phyloP scores from a whole-genome alignment of 139 green algal species.

The Closterium sp. region DNA sequence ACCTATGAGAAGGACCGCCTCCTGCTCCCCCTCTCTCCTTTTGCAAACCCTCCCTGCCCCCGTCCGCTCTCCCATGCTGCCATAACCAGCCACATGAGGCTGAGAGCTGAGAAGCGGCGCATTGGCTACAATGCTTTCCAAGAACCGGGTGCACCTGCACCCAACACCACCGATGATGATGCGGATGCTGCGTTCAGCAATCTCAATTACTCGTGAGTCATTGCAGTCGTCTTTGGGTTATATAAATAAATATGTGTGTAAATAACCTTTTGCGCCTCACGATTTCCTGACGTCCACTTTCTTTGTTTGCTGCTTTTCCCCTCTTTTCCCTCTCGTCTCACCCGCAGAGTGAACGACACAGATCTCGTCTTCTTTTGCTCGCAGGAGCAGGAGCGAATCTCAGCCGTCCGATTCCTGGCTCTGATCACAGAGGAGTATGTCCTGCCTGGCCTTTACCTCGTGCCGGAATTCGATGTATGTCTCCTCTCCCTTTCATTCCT shows the following conservation, averaged over 20 bases:
- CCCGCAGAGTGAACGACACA: background rate
- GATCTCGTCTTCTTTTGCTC: slow-evolving; percentile 18
- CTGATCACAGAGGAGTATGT: slow-evolving; percentile 28
- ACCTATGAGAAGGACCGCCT: too few relatives aligned
- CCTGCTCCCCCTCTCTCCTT: too few relatives aligned
- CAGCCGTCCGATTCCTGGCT: background rate
- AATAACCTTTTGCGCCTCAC: too few relatives aligned
- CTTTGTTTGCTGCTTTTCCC: background rate
- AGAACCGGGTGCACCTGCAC: background rate
- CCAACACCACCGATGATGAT: background rate
- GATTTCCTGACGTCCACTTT: background rate
- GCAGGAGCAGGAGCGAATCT: background rate
- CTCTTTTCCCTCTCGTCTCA: background rate
- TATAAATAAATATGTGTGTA: too few relatives aligned
- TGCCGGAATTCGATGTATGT: slow-evolving; percentile 1
- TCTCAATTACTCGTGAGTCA: background rate
- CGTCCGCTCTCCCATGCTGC: too few relatives aligned
- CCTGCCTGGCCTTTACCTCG: slow-evolving; percentile 19
- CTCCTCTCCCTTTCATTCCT: background rate
- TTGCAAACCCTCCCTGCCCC: too few relatives aligned
- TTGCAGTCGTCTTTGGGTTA: too few relatives aligned
- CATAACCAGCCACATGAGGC: background rate
- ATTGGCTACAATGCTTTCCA: background rate
- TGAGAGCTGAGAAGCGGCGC: background rate
- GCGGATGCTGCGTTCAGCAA: background rate